Base-by-base conservation (phyloP, 2,329 filamentous ascomycete genomes). In the Aspergillus thermomutatus region DNA sequence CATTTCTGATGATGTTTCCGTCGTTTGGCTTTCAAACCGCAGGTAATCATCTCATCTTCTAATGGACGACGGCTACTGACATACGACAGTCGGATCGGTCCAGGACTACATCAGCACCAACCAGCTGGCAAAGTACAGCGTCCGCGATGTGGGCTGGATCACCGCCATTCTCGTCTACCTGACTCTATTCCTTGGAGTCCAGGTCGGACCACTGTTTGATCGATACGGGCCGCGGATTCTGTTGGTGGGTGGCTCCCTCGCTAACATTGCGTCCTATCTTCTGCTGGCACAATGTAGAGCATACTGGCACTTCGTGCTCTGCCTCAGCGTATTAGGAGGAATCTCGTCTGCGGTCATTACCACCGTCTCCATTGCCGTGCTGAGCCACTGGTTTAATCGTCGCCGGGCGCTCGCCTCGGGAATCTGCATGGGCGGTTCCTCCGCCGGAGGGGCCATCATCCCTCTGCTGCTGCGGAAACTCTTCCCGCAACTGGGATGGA, bases 281-380 rank as follows among this genome's bases (percentile, higher is more conserved):
- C 60, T 82, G 2, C 70, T 82, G 28, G 80, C 76, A 0, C 69
- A 81, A 53, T 82, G 79, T 61, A 68, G 64, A 4, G 52, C 65
- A 23, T 82, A 82, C 64, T 80, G 77, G 78, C 79, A 82, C 7
- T 81, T 82, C 41, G 60, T 81, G 65, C 66, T 78, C 56, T 71
- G 69, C 63, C 63, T 75, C 0, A 66, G 69, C 0, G 45, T 77
- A 3, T 60, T 77, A 1, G 70, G 73, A 1, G 75, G 75, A 0
- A 53, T 70, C 2, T 66, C 71, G 1, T 68, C 70, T 1, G 74
- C 74, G 0, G 60, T 75, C 3, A 53, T 77, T 6, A 72, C 73
- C 0, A 77, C 74, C 0, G 71, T 74, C 2, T 64, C 69, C 1
- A 68, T 77, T 31, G 69, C 73, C 0, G 73, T 72, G 5, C 63